A percentile compares a stretch with the other conserved stretches of the same genome.
These are phyloP conservation scores for Penicillium olsonii DNA, from an alignment of 2,329 filamentous ascomycete genomes.

Conservation along the genomic window DNA sequence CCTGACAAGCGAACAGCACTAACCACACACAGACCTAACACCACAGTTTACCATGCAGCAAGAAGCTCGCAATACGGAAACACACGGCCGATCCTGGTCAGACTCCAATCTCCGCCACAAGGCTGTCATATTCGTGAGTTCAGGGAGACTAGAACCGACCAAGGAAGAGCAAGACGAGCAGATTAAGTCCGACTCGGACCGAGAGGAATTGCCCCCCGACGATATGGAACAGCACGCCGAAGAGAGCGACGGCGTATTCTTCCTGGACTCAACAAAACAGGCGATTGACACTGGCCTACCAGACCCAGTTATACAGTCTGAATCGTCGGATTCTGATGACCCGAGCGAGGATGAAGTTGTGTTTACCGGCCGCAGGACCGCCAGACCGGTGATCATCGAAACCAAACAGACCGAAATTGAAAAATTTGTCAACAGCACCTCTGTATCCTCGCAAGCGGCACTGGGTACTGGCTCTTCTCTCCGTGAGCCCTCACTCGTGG, in stretches of 20 bases:
- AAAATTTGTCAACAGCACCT: conserved; percentile 1
- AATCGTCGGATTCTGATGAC: conserved; percentile 47
- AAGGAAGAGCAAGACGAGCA: conserved; percentile 5
- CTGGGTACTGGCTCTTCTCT: background rate
- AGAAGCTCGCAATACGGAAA: conserved; percentile 60
- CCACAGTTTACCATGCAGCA: conserved; percentile 53
- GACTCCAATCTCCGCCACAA: conserved; percentile 57
- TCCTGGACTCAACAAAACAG: conserved; percentile 39
- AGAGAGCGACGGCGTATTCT: conserved; percentile 24
- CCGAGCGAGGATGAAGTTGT: conserved; percentile 67
- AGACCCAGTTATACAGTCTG: conserved; percentile 20
- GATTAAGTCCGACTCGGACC: conserved; percentile 2
- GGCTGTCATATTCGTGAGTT: conserved; percentile 62
- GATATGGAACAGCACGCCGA: conserved; percentile 17
- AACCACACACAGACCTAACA: conserved; percentile 13
- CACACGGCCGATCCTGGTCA: conserved; percentile 50
- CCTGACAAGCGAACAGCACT: background rate
- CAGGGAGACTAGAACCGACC: conserved; percentile 47
- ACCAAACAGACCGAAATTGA: conserved; percentile 17
- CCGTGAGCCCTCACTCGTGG: background rate
- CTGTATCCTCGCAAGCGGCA: background rate
- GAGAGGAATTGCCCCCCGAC: conserved; percentile 9
- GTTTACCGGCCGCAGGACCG: conserved; percentile 35
- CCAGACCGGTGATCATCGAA: conserved; percentile 16
- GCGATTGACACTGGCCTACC: conserved; percentile 31